Evolutionary conservation across 257 asterid genomes (phyloP), one percentile per base, ranked within the genome.

Genomic region (Solanum lignicaule): DNA sequence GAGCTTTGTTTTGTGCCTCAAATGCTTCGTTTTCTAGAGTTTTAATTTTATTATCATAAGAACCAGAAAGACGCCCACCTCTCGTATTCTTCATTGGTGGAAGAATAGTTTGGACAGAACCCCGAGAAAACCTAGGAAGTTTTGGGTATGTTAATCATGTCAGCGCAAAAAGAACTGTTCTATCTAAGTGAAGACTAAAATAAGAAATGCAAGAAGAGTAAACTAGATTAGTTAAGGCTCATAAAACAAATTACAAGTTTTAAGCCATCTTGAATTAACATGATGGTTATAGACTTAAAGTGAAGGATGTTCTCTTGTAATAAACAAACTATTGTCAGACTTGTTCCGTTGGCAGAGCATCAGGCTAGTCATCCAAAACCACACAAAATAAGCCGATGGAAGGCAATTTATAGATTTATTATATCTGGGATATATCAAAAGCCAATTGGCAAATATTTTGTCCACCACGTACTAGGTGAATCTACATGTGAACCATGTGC

Each of bases 41-140:
- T 43, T 89, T 89, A 76, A 97, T 94, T 90, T 92, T 94, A 88
- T 91, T 88, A 79, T 93, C 99, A 92, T 91, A 97, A 87, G 98
- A 97, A 91, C 97, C 94, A 92, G 93, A 93, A 85, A 97, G 98
- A 86, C 98, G 99, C 27, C 94, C 94, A 90, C 89, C 91, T 89
- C 97, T 93, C 5, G 66, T 15, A 84, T 91, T 91, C 92, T 88
- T 95, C 91, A 81, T 93, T 48, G 97, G 96, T 27, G 99, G 99
- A 85, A 97, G 98, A 91, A 92, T 87, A 75, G 98, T 97, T 91
- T 97, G 93, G 74, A 94, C 92, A 74, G 98, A 92, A 91, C 95
- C 94, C 78, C 98, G 99, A 86, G 91, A 92, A 93, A 97, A 95
- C 98, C 99, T 95, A 91, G 21, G 86, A 82, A 46, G 43, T 82